Percentiles rank a stretch among this genome's conserved stretches.
phyloP scores from a whole-genome alignment of 2,329 filamentous ascomycete genomes.

The Remersonia thermophila region DNA sequence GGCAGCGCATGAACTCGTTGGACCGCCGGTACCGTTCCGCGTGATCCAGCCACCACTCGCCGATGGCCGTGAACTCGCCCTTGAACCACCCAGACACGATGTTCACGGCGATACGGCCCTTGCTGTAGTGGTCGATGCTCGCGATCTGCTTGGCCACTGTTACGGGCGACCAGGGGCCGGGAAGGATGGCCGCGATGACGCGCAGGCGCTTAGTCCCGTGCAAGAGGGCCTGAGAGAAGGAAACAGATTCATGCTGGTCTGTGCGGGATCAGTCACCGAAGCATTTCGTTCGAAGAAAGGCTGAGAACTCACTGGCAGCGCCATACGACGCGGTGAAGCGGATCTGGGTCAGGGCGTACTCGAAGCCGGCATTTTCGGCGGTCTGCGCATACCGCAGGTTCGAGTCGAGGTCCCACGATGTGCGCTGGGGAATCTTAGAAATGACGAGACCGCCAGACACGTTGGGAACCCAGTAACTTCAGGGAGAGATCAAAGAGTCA shows the following conservation, averaged over 20 bases:
- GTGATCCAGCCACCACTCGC: slow-evolving; percentile 43
- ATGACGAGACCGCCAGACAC: slow-evolving; percentile 41
- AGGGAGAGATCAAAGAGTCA: no score
- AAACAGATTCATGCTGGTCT: slow-evolving; percentile 40
- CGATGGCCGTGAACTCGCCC: slow-evolving; percentile 37
- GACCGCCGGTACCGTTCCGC: slow-evolving; percentile 38
- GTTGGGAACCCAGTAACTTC: slow-evolving; percentile 38
- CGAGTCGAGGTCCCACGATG: slow-evolving; percentile 29
- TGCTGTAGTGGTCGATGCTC: slow-evolving; percentile 38
- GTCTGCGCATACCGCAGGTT: slow-evolving; percentile 37
- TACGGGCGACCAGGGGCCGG: slow-evolving; percentile 38
- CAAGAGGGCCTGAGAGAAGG: slow-evolving; percentile 37
- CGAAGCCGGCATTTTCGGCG: slow-evolving; percentile 36
- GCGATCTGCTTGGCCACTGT: slow-evolving; percentile 42
- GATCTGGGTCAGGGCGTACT: slow-evolving; percentile 30
- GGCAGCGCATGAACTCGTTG: slow-evolving; percentile 37
- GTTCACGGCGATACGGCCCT: slow-evolving; percentile 37
- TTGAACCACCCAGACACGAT: slow-evolving; percentile 42
- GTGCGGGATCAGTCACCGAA: no score
- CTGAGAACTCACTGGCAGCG: slow-evolving; percentile 14
- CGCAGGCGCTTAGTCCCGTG: slow-evolving; percentile 35
- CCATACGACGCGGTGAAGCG: slow-evolving; percentile 33
- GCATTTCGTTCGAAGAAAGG: no score
- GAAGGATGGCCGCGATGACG: slow-evolving; percentile 38
- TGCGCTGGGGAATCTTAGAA: slow-evolving; percentile 37